Percentiles rank a stretch among this genome's conserved stretches.
phyloP scores from a whole-genome alignment of 805 yeast species.

The Barnettozyma pratensis region DNA sequence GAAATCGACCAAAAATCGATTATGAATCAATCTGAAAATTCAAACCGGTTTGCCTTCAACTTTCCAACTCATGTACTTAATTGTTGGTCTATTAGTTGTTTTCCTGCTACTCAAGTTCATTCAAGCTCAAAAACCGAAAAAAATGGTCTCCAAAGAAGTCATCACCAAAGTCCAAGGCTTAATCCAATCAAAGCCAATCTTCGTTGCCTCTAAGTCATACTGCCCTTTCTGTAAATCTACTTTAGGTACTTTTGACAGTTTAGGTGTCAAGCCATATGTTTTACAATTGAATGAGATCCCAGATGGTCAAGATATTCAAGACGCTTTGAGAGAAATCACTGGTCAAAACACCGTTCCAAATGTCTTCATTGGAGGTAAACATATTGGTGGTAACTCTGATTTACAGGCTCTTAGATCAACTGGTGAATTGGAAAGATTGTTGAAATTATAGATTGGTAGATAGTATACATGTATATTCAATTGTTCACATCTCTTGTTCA shows the following conservation, averaged over 20 bases:
- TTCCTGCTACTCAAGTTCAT: neutral
- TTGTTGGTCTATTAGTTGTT: neutral
- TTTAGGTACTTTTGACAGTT: constrained; percentile 31
- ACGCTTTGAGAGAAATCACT: constrained; percentile 66
- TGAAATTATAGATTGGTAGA: constrained; percentile 20
- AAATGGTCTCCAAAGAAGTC: constrained; percentile 56
- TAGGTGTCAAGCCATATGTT: constrained; percentile 41
- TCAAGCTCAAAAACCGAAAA: constrained; percentile 5
- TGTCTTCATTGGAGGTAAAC: constrained; percentile 84
- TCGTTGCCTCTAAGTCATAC: constrained; percentile 77
- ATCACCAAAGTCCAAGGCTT: constrained; percentile 54
- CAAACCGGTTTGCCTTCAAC: neutral
- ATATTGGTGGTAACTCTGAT: constrained; percentile 93
- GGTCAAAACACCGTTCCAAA: constrained; percentile 95
- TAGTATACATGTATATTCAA: neutral
- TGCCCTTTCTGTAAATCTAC: constrained; percentile 62
- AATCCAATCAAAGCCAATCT: constrained; percentile 60
- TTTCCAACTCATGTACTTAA: neutral
- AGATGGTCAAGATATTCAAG: constrained; percentile 83
- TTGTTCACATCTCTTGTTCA: neutral
- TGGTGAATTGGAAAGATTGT: constrained; percentile 49
- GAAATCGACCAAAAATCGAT: neutral
- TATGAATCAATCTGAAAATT: neutral
- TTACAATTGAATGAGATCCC: constrained; percentile 43
- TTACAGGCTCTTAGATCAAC: constrained; percentile 62